phyloP scores from a whole-genome alignment of 441 rosid genomes.

The Syzygium syzygioides region DNA sequence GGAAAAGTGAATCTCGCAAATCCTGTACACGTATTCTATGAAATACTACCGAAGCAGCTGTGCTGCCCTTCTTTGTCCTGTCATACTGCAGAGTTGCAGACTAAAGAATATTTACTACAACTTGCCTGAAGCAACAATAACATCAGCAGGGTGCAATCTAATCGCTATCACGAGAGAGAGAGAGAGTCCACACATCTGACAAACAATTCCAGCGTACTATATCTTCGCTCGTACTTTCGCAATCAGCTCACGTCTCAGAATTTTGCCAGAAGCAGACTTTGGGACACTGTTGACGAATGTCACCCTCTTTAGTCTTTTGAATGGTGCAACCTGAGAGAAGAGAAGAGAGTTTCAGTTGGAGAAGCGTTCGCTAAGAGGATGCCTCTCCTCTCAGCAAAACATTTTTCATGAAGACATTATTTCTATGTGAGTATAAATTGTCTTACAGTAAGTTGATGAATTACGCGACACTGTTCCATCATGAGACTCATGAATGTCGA shows the following conservation, averaged over 20 bases:
- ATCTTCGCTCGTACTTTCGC: conserved; percentile 47
- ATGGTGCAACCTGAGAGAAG: conserved; percentile 49
- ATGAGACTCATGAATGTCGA: background rate
- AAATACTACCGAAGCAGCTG: background rate
- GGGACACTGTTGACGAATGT: conserved; percentile 47
- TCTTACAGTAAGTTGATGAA: background rate
- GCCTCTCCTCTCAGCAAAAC: background rate
- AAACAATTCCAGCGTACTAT: background rate
- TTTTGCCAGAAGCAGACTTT: conserved; percentile 60
- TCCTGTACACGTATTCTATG: background rate
- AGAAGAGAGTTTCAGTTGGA: background rate
- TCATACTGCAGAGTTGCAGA: background rate
- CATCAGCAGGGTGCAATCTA: background rate
- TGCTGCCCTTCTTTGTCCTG: background rate
- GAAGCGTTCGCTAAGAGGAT: background rate
- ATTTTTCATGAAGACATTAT: background rate
- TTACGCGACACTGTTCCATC: background rate
- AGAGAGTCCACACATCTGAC: background rate
- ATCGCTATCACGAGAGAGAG: rapidly evolving
- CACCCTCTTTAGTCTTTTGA: conserved; percentile 44
- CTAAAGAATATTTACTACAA: background rate
- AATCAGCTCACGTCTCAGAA: conserved; percentile 52
- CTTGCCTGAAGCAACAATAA: background rate
- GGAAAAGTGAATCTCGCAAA: background rate
- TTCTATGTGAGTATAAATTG: background rate